A percentile compares a stretch with the other conserved stretches of the same genome.
phyloP scores from a whole-genome alignment of 192 early-diverging fungal genomes.

The Rhizoclosmatium globosum region DNA sequence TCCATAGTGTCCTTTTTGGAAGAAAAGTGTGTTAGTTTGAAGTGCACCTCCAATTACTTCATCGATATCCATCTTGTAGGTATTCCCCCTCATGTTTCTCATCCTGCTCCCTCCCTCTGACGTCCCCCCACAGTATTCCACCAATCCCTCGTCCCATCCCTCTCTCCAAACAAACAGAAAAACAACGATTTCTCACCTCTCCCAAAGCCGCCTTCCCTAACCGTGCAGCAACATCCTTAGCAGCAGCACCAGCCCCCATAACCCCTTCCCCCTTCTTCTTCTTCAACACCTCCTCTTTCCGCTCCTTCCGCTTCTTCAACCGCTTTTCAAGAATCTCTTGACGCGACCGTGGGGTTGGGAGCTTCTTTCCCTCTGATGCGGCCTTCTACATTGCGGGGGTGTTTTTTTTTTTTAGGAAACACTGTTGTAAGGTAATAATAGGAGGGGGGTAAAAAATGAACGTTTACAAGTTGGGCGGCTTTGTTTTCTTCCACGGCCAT shows the following conservation, averaged over 20 bases:
- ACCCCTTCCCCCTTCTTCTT: constrained; percentile 64
- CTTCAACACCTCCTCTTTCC: constrained; percentile 66
- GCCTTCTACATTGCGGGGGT: neutral
- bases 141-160: too few species aligned
- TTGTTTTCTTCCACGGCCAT: constrained; percentile 33
- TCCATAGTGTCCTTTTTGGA: constrained; percentile 10
- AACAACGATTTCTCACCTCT: constrained; percentile 1
- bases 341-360: constrained; percentile 55
- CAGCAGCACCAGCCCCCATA: constrained; percentile 45
- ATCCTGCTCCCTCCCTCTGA: too few species aligned
- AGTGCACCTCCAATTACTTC: neutral
- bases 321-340: constrained; percentile 83
- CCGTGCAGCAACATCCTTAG: constrained; percentile 55
- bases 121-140: too few species aligned
- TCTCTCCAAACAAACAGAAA: neutral
- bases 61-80: neutral
- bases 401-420: too few species aligned
- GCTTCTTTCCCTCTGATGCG: constrained; percentile 11
- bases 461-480: neutral
- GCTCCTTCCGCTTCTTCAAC: constrained; percentile 63
- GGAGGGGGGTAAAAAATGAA: neutral
- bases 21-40: neutral
- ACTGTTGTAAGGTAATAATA: too few species aligned
- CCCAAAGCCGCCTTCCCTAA: constrained; percentile 28
- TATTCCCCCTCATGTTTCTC: too few species aligned